These are phyloP conservation scores for Staphylotrichum longicolle DNA, from an alignment of 495 filamentous ascomycete genomes.

Conservation along the genomic window DNA sequence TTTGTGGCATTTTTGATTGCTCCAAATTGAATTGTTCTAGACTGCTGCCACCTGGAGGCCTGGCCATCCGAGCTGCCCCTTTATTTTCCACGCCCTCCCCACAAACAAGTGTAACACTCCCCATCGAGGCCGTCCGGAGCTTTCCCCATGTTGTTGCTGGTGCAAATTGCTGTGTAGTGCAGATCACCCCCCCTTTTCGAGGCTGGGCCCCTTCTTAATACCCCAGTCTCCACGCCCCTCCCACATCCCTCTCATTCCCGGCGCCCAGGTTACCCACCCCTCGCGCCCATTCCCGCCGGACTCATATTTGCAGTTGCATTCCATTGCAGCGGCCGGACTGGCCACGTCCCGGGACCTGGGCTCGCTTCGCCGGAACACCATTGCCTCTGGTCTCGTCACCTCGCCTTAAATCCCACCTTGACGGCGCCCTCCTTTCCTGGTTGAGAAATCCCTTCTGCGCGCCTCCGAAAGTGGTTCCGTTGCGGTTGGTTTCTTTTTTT, in stretches of 20 bases:
- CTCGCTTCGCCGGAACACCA: conserved; percentile 6
- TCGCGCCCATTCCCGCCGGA: conserved; percentile 18
- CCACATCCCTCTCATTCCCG: conserved; percentile 17
- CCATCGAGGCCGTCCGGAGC: conserved; percentile 7
- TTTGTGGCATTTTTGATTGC: conserved; percentile 3
- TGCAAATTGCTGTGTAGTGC: not conserved
- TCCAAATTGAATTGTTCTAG: not conserved
- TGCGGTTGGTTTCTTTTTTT: not conserved
- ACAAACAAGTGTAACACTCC: not conserved
- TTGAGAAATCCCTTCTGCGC: not conserved
- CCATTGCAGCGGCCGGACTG: conserved; percentile 25
- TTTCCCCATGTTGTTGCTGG: not conserved
- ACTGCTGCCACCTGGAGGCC: not conserved
- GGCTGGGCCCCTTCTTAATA: not conserved
- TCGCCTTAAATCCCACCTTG: conserved; percentile 6
- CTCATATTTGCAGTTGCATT: conserved; percentile 28
- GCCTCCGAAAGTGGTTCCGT: not conserved
- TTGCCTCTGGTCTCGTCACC: not conserved
- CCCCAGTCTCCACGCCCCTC: not conserved
- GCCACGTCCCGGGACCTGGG: conserved; percentile 20
- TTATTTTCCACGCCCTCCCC: not conserved
- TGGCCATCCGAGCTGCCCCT: no score
- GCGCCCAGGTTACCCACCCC: conserved; percentile 25
- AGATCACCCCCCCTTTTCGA: not conserved
- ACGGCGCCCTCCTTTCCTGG: not conserved